Percentiles rank a stretch among this genome's conserved stretches.
phyloP scores from a whole-genome alignment of 768 basidiomycete species.

The Boletus sp. region DNA sequence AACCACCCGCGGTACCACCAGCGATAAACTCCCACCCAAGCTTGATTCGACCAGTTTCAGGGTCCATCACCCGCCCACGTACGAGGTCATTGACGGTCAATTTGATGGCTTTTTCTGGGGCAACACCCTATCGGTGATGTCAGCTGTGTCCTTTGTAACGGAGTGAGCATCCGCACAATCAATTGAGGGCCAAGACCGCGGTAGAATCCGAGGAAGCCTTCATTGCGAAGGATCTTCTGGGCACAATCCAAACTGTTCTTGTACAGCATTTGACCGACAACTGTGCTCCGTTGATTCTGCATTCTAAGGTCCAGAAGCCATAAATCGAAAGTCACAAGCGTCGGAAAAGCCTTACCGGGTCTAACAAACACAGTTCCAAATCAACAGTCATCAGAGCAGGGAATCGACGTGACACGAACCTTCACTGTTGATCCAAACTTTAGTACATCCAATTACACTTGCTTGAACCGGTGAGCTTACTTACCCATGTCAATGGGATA shows the following conservation, averaged over 20 bases:
- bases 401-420: conserved; percentile 41
- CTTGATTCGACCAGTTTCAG: conserved; percentile 92
- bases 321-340: background rate
- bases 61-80: conserved; percentile 79
- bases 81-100: conserved; percentile 94
- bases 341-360: conserved; percentile 47
- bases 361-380: conserved; percentile 30
- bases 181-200: conserved; percentile 94
- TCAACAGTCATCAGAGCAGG: conserved; percentile 5
- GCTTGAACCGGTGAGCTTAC: conserved; percentile 27
- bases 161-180: conserved; percentile 48
- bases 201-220: conserved; percentile 95
- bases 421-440: conserved; percentile 50
- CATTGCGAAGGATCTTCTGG: conserved; percentile 88
- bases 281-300: conserved; percentile 96
- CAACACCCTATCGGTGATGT: conserved; percentile 65
- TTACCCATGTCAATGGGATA: conserved; percentile 93
- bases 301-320: conserved; percentile 48
- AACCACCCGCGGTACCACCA: conserved; percentile 91
- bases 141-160: background rate
- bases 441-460: conserved; percentile 3
- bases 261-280: conserved; percentile 96
- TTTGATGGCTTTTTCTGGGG: conserved; percentile 98
- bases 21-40: conserved; percentile 89
- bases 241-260: conserved; percentile 96